phyloP scores from a whole-genome alignment of 345 rosid species.

The Murraya koenigii region DNA sequence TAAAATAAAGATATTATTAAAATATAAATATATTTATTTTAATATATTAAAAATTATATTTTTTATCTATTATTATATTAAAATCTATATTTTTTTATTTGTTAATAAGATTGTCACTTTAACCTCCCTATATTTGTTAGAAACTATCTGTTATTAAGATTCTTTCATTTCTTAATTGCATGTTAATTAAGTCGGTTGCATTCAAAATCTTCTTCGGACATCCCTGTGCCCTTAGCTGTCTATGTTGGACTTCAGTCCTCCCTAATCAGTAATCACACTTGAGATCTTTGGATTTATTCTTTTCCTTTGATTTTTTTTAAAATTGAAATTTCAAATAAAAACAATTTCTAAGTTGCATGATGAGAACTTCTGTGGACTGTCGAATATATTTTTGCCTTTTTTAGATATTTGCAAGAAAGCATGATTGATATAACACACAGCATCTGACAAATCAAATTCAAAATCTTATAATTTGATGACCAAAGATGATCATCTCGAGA shows the following conservation, averaged over 20 bases:
- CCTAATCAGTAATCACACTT: not conserved
- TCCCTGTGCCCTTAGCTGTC: constrained; percentile 9
- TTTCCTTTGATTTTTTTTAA: not conserved
- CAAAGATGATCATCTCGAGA: not conserved
- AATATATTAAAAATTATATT: no score
- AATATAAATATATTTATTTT: no score
- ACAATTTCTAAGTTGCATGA: not conserved
- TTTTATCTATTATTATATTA: no score
- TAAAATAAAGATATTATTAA: no score
- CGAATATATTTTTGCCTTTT: not conserved
- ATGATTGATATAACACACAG: not conserved
- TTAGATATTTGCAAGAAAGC: not conserved
- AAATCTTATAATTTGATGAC: not conserved
- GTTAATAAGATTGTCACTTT: no score
- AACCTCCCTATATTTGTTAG: no score
- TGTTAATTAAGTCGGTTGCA: not conserved
- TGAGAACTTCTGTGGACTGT: not conserved
- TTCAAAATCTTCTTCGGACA: not conserved
- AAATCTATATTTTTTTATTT: no score
- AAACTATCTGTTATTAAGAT: no score
- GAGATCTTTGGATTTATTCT: not conserved
- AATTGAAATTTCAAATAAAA: not conserved
- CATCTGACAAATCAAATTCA: not conserved
- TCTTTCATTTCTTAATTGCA: not conserved
- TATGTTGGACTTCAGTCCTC: constrained; percentile 1